Base-by-base conservation (phyloP, 1,284 basidiomycete species). In the Meira miltonrushii region DNA sequence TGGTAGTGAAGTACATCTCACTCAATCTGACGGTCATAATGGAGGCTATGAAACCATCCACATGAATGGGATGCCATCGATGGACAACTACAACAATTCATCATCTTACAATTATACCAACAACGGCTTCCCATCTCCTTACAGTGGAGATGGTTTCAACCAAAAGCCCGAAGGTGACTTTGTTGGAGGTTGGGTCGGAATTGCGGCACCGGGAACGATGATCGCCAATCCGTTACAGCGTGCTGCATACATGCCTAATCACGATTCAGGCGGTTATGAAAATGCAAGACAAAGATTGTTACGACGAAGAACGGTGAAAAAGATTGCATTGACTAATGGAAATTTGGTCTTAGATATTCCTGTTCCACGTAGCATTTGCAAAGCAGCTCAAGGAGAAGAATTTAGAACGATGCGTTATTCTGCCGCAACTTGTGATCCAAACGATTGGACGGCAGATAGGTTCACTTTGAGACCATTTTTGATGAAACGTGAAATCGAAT, bases 391-490 rank as follows among this genome's bases (percentile, higher is more conserved):
- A 54, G 33, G 41, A 2, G 54, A 61, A 13, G 62, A 64, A 58
- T 64, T 61, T 23, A 54, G 44, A 15, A 40, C 43, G 19, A 46
- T 96, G 90, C 85, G 93, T 19, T 81, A 79, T 64, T 78, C 76
- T 7, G 92, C 59, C 2, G 93, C 92, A 8, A 96, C 92, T 0
- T 88, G 86, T 72, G 93, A 96, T 76, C 62, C 62, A 1, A 53
- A 64, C 48, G 38, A 64, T 13, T 64, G 56, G 40, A 40, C 58
- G 9, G 21, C 37, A 12, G 41, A 61, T 37, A 44, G 55, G 7
- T 64, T 61, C 43, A 54, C 59, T 17, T 49, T 62, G 11, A 47
- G 62, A 13, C 47, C 54, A 15, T 58, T 37, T 48, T 51, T 64
- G 9, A 15, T 44, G 12, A 59, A 59, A n/a, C 43, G 61, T 4